Percentiles rank a stretch among this genome's conserved stretches.
Evolutionary conservation across 352 stramenopile species (phyloP).

Genomic region (Paralagenidium karlingii): DNA sequence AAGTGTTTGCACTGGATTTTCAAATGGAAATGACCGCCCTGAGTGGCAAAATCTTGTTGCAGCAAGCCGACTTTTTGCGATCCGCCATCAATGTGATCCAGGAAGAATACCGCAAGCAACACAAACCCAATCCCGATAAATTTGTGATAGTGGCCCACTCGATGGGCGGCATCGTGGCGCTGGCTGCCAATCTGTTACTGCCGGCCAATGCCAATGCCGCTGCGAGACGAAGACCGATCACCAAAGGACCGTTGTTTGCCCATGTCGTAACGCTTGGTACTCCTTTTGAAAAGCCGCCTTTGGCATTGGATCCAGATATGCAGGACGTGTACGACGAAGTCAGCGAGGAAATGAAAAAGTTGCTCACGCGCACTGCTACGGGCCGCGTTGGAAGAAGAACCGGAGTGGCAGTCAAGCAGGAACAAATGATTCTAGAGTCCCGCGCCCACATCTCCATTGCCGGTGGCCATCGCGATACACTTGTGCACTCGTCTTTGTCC

Average conservation of each 20-base stretch:
- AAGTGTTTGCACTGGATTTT: conserved; percentile 77
- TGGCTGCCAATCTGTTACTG: conserved; percentile 33
- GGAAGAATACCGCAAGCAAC: conserved; percentile 55
- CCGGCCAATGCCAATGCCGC: background rate
- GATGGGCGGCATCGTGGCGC: conserved; percentile 71
- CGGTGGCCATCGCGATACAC: conserved; percentile 68
- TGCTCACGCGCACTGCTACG: too few species aligned
- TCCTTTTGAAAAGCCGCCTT: conserved; percentile 36
- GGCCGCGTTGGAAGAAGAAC: too few species aligned
- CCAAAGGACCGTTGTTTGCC: conserved; percentile 58
- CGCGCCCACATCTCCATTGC: conserved; percentile 60
- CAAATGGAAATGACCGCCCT: conserved; percentile 54
- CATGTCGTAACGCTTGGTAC: conserved; percentile 63
- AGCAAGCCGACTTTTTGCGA: conserved; percentile 70
- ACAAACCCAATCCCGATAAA: conserved; percentile 17
- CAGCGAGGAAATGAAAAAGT: conserved; percentile 2
- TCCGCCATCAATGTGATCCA: conserved; percentile 58
- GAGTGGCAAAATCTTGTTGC: conserved; percentile 44
- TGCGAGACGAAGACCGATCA: too few species aligned
- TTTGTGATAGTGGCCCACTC: conserved; percentile 73
- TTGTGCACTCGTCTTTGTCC: conserved; percentile 44
- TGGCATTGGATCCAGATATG: conserved; percentile 56
- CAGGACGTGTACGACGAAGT: conserved; percentile 31
- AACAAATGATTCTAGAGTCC: too few species aligned
- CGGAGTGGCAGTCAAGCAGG: too few species aligned